phyloP scores from a whole-genome alignment of 2,329 filamentous ascomycete genomes.

The Sclerotinia glacialis region DNA sequence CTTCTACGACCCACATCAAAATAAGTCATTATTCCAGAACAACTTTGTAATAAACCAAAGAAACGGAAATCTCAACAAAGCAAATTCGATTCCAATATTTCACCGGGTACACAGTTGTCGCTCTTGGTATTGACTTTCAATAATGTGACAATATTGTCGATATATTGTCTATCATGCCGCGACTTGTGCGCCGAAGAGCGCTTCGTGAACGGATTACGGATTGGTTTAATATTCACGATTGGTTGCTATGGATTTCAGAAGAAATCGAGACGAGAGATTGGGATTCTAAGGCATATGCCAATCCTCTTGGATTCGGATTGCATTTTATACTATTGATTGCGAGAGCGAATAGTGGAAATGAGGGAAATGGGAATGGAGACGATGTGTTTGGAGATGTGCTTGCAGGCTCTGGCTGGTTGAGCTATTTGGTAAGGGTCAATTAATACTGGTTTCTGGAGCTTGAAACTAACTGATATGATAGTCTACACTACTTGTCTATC shows the following conservation, averaged over 20 bases:
- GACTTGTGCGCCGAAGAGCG: constrained; percentile 77
- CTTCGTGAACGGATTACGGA: constrained; percentile 76
- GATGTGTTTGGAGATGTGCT: constrained; percentile 79
- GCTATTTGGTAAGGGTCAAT: constrained; percentile 54
- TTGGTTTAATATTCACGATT: constrained; percentile 82
- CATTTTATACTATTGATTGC: constrained; percentile 82
- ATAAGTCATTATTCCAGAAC: constrained; percentile 6
- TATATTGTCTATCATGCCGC: constrained; percentile 55
- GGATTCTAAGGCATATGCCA: constrained; percentile 77
- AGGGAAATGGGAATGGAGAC: constrained; percentile 54
- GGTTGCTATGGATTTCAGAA: constrained; percentile 86
- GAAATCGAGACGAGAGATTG: constrained; percentile 89
- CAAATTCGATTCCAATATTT: background rate
- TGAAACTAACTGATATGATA: constrained; percentile 40
- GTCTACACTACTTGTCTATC: constrained; percentile 69
- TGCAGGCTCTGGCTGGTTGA: constrained; percentile 58
- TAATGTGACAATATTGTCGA: constrained; percentile 9
- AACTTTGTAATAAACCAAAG: constrained; percentile 10
- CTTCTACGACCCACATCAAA: constrained; percentile 14
- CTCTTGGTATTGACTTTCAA: background rate
- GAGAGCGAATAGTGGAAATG: constrained; percentile 64
- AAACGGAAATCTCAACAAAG: constrained; percentile 12
- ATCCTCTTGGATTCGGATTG: constrained; percentile 69
- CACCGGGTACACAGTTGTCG: background rate
- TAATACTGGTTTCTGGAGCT: background rate